Conservation (phyloP, 257 asterid species). For the Forsythia suspensa region DNA sequence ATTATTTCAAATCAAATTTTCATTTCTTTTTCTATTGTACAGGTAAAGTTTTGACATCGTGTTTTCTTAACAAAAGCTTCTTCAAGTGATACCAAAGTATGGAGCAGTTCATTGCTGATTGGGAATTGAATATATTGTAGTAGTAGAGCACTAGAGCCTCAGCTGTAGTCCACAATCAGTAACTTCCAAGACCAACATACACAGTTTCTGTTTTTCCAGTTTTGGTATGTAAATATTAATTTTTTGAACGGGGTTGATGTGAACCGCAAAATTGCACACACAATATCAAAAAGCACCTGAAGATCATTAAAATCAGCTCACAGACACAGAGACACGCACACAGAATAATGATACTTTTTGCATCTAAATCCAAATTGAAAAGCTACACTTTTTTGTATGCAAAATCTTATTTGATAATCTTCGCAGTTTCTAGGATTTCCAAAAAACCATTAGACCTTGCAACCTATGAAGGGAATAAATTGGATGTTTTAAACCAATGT, state of each 20-base stretch:
- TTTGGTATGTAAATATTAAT: neutral
- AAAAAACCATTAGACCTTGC: neutral
- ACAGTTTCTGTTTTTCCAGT: neutral
- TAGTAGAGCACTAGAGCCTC: neutral
- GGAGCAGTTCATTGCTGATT: neutral
- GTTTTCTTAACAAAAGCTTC: neutral
- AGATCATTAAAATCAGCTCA: no score
- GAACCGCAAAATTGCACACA: neutral
- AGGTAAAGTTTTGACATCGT: neutral
- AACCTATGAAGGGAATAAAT: neutral
- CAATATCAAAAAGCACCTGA: no score
- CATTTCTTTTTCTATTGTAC: neutral
- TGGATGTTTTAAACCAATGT: neutral
- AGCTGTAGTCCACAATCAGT: neutral
- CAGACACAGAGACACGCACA: no score
- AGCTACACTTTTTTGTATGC: no score
- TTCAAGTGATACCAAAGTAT: neutral
- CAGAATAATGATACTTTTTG: no score
- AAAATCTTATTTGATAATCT: no score
- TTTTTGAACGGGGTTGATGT: neutral
- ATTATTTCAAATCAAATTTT: no score
- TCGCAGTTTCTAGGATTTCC: neutral
- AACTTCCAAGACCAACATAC: neutral
- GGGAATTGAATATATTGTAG: neutral
- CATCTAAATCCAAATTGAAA: no score